A percentile compares a stretch with the other conserved stretches of the same genome.
These are phyloP conservation scores for Cytauxzoon felis DNA, from an alignment of 169 alveolate genomes.

Conservation along the genomic window DNA sequence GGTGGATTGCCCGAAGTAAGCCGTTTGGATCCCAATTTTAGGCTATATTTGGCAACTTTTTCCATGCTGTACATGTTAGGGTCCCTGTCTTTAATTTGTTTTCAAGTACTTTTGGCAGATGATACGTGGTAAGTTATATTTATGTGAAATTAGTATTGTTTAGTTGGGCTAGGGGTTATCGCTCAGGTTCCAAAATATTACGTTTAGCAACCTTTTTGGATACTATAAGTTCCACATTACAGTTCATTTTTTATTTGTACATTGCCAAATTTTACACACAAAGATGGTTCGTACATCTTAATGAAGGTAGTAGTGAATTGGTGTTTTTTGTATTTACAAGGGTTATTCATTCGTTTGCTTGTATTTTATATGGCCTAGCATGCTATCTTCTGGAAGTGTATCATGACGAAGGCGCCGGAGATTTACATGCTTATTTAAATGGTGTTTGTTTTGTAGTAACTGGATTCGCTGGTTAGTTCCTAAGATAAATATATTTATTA, in stretches of 20 bases:
- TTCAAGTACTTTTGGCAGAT: slow-evolving; percentile 87
- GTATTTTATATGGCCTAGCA: slow-evolving; percentile 83
- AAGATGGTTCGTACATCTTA: slow-evolving; percentile 83
- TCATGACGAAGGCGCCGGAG: slow-evolving; percentile 92
- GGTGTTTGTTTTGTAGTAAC: slow-evolving; percentile 79
- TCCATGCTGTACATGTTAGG: slow-evolving; percentile 82
- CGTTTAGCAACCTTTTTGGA: slow-evolving; percentile 87
- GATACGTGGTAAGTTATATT: slow-evolving; percentile 79
- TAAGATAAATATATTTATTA: neutral
- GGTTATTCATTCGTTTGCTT: slow-evolving; percentile 82
- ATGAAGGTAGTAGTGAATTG: slow-evolving; percentile 87
- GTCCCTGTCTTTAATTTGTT: slow-evolving; percentile 80
- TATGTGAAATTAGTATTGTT: neutral
- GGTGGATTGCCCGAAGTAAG: slow-evolving; percentile 78
- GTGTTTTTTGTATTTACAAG: slow-evolving; percentile 85
- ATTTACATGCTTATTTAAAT: slow-evolving; percentile 87
- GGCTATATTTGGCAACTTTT: slow-evolving; percentile 69
- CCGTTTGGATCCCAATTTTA: slow-evolving; percentile 74
- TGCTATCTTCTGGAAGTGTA: slow-evolving; percentile 85
- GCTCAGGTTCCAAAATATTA: slow-evolving; percentile 87
- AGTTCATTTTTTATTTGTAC: slow-evolving; percentile 84
- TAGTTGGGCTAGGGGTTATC: slow-evolving; percentile 91
- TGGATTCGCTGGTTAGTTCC: slow-evolving; percentile 73
- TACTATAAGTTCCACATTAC: slow-evolving; percentile 84
- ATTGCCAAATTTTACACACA: slow-evolving; percentile 84